phyloP scores from a whole-genome alignment of 2,329 filamentous ascomycete genomes.

The Chaetomiaceae sp. region DNA sequence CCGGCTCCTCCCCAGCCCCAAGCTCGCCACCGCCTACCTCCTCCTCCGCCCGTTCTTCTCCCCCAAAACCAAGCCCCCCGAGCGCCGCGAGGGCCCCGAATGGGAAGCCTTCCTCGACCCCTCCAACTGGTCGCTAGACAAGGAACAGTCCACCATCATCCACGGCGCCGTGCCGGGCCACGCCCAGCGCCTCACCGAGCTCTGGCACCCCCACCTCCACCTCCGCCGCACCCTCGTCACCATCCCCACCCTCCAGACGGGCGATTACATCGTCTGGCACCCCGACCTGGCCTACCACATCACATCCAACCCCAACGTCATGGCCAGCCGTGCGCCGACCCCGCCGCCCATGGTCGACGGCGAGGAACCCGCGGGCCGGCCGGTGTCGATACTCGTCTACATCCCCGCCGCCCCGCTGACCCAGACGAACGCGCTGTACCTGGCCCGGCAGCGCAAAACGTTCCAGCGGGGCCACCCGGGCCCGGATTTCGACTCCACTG shows the following conservation, averaged over 20 bases:
- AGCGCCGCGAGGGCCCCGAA: slow-evolving; percentile 36
- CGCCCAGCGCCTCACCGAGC: slow-evolving; percentile 53
- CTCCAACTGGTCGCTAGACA: slow-evolving; percentile 43
- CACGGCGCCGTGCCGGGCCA: slow-evolving; percentile 56
- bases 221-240: slow-evolving; percentile 51
- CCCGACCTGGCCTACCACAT: slow-evolving; percentile 55
- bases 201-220: slow-evolving; percentile 54
- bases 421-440: slow-evolving; percentile 54
- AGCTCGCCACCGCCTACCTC: slow-evolving; percentile 46
- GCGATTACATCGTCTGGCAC: slow-evolving; percentile 58
- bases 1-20: slow-evolving; percentile 44
- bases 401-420: slow-evolving; percentile 53
- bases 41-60: slow-evolving; percentile 51
- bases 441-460: slow-evolving; percentile 54
- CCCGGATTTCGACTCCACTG: slow-evolving; percentile 53
- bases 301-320: slow-evolving; percentile 41
- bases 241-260: slow-evolving; percentile 50
- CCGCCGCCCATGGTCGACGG: slow-evolving; percentile 27
- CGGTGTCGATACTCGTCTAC: slow-evolving; percentile 51
- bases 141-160: slow-evolving; percentile 51
- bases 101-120: slow-evolving; percentile 51
- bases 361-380: slow-evolving; percentile 13
- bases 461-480: slow-evolving; percentile 47
- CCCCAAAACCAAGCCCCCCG: slow-evolving; percentile 41
- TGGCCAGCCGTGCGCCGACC: slow-evolving; percentile 32